Conservation (phyloP, 2,329 filamentous ascomycete species). For the Stromatinia cepivora region DNA sequence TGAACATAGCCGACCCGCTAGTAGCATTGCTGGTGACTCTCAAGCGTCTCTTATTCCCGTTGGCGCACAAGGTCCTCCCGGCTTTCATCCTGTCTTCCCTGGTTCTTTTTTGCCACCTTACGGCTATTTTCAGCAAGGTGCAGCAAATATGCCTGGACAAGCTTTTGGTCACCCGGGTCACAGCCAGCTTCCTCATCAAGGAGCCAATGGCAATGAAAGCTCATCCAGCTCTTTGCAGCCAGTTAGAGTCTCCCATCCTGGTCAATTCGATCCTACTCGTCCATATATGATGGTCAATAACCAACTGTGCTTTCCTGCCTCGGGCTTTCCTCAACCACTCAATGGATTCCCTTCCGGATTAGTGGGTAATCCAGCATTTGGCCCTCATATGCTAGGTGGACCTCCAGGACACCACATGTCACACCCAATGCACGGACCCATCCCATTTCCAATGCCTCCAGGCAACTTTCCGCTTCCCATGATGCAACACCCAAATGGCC, state of each 20-base stretch:
- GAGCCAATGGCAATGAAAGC: neutral
- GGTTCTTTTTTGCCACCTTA: slow-evolving; percentile 28
- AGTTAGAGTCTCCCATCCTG: slow-evolving; percentile 41
- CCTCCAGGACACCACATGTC: slow-evolving; percentile 19
- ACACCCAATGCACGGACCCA: slow-evolving; percentile 25
- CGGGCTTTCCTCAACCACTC: slow-evolving; percentile 34
- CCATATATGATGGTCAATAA: slow-evolving; percentile 40
- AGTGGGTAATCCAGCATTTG: slow-evolving; percentile 35
- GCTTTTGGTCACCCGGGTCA: slow-evolving; percentile 23
- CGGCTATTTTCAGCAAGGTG: slow-evolving; percentile 27
- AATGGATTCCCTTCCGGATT: slow-evolving; percentile 33
- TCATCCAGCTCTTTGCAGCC: slow-evolving; percentile 23
- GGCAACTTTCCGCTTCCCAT: slow-evolving; percentile 25
- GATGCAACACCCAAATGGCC: slow-evolving; percentile 29
- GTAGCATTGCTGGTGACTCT: slow-evolving; percentile 2
- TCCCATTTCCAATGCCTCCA: slow-evolving; percentile 21
- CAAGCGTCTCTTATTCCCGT: slow-evolving; percentile 8
- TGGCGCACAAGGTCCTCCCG: slow-evolving; percentile 15
- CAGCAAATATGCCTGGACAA: neutral
- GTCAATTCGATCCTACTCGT: slow-evolving; percentile 41
- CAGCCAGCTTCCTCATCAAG: slow-evolving; percentile 2
- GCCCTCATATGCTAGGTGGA: slow-evolving; percentile 24
- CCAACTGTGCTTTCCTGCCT: slow-evolving; percentile 39
- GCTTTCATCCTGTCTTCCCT: slow-evolving; percentile 28
- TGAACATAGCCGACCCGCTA: slow-evolving; percentile 17